Percentiles rank a stretch among this genome's conserved stretches.
These are phyloP conservation scores for Penicillium desertorum DNA, from an alignment of 495 filamentous ascomycete genomes.

Conservation along the genomic window DNA sequence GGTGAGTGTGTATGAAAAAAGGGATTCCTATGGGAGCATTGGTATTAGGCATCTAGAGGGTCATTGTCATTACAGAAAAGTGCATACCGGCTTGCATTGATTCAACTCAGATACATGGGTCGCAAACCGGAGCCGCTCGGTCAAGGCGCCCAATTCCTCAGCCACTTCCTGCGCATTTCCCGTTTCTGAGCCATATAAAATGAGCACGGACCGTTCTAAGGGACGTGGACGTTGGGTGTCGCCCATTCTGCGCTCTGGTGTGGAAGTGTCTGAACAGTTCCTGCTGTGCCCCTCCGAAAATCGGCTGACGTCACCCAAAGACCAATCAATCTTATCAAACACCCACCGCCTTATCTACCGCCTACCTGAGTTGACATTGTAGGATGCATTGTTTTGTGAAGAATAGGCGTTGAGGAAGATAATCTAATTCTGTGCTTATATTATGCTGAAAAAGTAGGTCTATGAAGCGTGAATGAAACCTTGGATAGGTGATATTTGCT, in stretches of 20 bases:
- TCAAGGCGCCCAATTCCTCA: conserved; percentile 70
- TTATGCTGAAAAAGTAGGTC: no score
- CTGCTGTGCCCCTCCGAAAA: conserved; percentile 14
- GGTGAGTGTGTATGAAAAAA: conserved; percentile 58
- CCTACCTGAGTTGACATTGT: not conserved
- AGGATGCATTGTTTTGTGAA: no score
- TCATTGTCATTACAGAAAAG: not conserved
- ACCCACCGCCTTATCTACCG: not conserved
- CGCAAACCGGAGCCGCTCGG: conserved; percentile 72
- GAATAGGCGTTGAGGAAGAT: not conserved
- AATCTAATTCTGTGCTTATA: not conserved
- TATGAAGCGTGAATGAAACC: no score
- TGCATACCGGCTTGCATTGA: conserved; percentile 67
- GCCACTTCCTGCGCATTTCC: conserved; percentile 90
- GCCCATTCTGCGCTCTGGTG: conserved; percentile 24
- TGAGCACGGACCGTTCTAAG: conserved; percentile 58
- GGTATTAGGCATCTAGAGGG: not conserved
- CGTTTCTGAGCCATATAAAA: conserved; percentile 93
- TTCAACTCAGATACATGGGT: conserved; percentile 76
- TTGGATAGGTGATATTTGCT: no score
- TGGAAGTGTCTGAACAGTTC: not conserved
- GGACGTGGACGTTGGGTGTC: conserved; percentile 18
- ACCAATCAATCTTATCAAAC: not conserved
- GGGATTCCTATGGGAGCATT: conserved; percentile 36
- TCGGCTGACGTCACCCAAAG: conserved; percentile 30